phyloP scores from a whole-genome alignment of 1,284 basidiomycete genomes.

The Schizopora paradoxa region DNA sequence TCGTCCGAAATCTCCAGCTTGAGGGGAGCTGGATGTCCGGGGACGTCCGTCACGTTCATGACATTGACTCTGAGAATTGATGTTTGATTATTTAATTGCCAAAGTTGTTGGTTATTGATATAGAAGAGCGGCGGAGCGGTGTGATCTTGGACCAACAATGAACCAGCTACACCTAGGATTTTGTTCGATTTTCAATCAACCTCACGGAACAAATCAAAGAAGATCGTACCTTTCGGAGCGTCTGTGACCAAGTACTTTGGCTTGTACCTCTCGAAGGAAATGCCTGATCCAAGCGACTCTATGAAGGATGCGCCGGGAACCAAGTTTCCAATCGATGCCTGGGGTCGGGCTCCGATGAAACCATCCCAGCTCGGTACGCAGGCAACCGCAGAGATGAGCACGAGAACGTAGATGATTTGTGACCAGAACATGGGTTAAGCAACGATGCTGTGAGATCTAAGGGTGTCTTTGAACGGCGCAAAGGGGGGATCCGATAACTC shows the following conservation, averaged over 20 bases:
- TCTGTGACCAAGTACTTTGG: constrained; percentile 36
- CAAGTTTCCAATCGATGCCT: constrained; percentile 40
- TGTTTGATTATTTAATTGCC: constrained; percentile 50
- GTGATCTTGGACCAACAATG: constrained; percentile 27
- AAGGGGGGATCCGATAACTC: too few relatives aligned
- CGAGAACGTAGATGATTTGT: constrained; percentile 23
- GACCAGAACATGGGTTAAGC: constrained; percentile 13
- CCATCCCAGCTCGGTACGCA: constrained; percentile 40
- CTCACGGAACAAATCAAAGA: too few relatives aligned
- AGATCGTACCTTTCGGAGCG: constrained; percentile 8
- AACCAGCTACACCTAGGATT: constrained; percentile 26
- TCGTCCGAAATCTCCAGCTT: constrained; percentile 41
- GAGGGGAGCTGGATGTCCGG: constrained; percentile 36
- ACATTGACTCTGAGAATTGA: constrained; percentile 50
- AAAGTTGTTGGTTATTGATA: constrained; percentile 46
- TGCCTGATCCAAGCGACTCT: constrained; percentile 36
- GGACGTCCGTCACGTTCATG: constrained; percentile 39
- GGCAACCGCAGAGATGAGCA: constrained; percentile 25
- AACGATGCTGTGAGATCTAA: background rate
- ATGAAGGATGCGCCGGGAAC: constrained; percentile 45
- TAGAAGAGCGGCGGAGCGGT: constrained; percentile 44
- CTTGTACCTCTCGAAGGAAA: constrained; percentile 14
- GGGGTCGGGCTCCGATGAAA: constrained; percentile 28
- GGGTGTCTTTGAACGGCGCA: constrained; percentile 45
- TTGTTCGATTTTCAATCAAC: background rate